Evolutionary conservation across 768 basidiomycete genomes (phyloP).

Genomic region (Strobilomyces confusus): DNA sequence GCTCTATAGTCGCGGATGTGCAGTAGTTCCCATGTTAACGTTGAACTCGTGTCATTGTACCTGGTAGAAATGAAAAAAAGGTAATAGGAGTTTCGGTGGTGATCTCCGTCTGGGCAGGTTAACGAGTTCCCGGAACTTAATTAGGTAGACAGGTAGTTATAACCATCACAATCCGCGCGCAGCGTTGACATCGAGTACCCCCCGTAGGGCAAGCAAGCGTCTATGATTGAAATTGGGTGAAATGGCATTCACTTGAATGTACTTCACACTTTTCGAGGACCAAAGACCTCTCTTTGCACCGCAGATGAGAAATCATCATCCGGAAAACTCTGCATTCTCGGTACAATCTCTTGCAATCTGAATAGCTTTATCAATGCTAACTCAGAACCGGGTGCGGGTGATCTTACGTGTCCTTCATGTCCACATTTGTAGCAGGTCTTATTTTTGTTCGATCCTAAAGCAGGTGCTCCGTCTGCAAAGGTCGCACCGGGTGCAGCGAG

Average conservation of each 20-base stretch:
- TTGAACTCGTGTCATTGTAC: background rate
- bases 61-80: background rate
- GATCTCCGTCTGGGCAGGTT: slow-evolving; percentile 15
- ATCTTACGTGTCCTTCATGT: slow-evolving; percentile 79
- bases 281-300: slow-evolving; percentile 9
- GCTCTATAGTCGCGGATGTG: no score
- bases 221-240: slow-evolving; percentile 4
- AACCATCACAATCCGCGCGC: no score
- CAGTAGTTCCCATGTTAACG: background rate
- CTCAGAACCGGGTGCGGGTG: background rate
- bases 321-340: slow-evolving; percentile 49
- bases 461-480: slow-evolving; percentile 41
- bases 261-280: slow-evolving; percentile 16
- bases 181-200: background rate
- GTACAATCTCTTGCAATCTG: slow-evolving; percentile 68
- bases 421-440: slow-evolving; percentile 90
- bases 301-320: slow-evolving; percentile 25
- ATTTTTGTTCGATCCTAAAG: slow-evolving; percentile 47
- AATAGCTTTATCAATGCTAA: slow-evolving; percentile 4
- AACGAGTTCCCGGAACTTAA: slow-evolving; percentile 3
- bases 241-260: slow-evolving; percentile 15
- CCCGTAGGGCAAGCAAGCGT: background rate
- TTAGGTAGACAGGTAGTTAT: background rate
- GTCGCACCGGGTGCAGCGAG: slow-evolving; percentile 66
- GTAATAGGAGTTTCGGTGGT: slow-evolving; percentile 12